Percentiles rank a stretch among this genome's conserved stretches.
Evolutionary conservation across 805 yeast species (phyloP).

Genomic region (Kodamaea kaohsiungensis): DNA sequence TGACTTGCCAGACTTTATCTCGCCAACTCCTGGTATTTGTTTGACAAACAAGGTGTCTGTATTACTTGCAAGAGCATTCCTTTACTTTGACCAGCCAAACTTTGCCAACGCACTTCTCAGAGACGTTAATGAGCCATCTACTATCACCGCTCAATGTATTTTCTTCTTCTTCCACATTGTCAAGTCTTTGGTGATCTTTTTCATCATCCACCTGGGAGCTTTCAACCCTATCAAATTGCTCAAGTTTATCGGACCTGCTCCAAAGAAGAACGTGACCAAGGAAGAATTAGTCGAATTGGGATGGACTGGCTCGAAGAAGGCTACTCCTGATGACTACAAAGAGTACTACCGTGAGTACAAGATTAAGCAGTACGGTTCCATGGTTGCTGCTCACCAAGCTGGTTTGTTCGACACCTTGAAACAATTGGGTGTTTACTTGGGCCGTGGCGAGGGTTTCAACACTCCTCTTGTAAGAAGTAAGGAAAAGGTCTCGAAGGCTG

Average conservation of each 20-base stretch:
- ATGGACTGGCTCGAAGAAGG: slow-evolving; percentile 92
- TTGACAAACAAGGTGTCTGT: slow-evolving; percentile 59
- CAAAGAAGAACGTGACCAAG: slow-evolving; percentile 39
- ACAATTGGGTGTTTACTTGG: slow-evolving; percentile 61
- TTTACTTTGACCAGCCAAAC: slow-evolving; percentile 36
- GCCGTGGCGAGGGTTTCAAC: slow-evolving; percentile 82
- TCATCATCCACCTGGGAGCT: slow-evolving; percentile 65
- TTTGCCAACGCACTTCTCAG: slow-evolving; percentile 49
- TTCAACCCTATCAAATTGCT: slow-evolving; percentile 64
- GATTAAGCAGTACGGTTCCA: slow-evolving; percentile 69
- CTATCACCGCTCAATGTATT: slow-evolving; percentile 54
- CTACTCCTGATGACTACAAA: slow-evolving; percentile 67
- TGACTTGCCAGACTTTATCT: slow-evolving; percentile 84
- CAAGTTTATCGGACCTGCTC: slow-evolving; percentile 30
- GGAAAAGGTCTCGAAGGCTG: slow-evolving; percentile 20
- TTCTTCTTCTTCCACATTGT: slow-evolving; percentile 74
- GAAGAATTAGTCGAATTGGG: slow-evolving; percentile 70
- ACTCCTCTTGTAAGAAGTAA: slow-evolving; percentile 47
- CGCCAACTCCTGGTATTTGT: slow-evolving; percentile 92
- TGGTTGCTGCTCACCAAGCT: slow-evolving; percentile 70
- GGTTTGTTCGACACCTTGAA: slow-evolving; percentile 65
- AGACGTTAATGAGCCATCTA: slow-evolving; percentile 46
- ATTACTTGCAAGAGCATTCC: slow-evolving; percentile 21
- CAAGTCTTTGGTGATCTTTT: slow-evolving; percentile 58
- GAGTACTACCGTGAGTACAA: slow-evolving; percentile 64